Evolutionary conservation across 495 filamentous ascomycete species (phyloP).

Genomic region (Hypoxylon rickii): DNA sequence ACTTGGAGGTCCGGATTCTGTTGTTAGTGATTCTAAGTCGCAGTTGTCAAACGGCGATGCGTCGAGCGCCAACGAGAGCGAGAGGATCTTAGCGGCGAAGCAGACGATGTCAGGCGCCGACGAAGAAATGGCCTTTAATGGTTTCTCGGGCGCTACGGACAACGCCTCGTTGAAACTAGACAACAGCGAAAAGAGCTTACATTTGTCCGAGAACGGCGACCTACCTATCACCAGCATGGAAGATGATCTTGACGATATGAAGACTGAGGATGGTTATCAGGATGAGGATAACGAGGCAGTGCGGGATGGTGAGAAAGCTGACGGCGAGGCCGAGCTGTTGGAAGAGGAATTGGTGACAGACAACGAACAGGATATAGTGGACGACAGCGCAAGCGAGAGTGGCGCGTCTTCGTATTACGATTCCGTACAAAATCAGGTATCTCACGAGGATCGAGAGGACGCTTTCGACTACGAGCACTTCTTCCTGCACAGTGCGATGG

Average conservation of each 20-base stretch:
- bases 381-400: constrained; percentile 51
- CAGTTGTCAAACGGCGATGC: constrained; percentile 45
- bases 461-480: constrained; percentile 98
- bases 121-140: constrained; percentile 20
- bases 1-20: constrained; percentile 30
- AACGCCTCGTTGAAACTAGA: neutral
- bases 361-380: constrained; percentile 33
- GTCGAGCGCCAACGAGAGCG: constrained; percentile 36
- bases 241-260: constrained; percentile 44
- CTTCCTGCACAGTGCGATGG: constrained; percentile 88
- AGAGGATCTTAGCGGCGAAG: constrained; percentile 7
- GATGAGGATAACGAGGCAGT: constrained; percentile 17
- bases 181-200: constrained; percentile 2
- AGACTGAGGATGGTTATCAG: constrained; percentile 43
- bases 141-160: constrained; percentile 21
- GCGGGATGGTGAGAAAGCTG: too few relatives aligned
- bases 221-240: neutral
- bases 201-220: constrained; percentile 1
- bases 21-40: constrained; percentile 18
- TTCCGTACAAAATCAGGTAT: constrained; percentile 53
- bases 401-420: constrained; percentile 64
- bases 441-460: constrained; percentile 93
- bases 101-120: constrained; percentile 7
- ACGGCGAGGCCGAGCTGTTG: too few relatives aligned
- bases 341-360: too few relatives aligned